Evolutionary conservation across 1,284 basidiomycete species (phyloP).

Genomic region (Psilocybe mexicana): DNA sequence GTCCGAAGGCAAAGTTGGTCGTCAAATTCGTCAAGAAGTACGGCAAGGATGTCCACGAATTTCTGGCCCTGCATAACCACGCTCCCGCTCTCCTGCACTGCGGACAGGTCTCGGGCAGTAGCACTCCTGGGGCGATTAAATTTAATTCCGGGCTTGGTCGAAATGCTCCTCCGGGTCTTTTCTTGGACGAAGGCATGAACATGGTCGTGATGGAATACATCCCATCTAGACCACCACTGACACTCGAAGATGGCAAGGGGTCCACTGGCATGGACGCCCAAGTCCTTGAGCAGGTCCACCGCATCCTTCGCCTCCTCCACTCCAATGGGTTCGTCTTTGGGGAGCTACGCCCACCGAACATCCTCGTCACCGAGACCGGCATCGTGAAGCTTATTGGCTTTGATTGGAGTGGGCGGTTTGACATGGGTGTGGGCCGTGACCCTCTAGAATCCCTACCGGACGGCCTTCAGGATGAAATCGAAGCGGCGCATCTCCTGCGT

Average conservation of each 20-base stretch:
- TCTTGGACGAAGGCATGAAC: conserved; percentile 6
- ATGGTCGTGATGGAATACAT: conserved; percentile 23
- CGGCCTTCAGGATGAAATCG: neutral
- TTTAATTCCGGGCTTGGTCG: conserved; percentile 1
- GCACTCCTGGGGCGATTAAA: too few species aligned
- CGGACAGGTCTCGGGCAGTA: conserved; percentile 5
- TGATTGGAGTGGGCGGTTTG: conserved; percentile 11
- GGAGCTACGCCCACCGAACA: conserved; percentile 15
- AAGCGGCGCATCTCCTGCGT: neutral
- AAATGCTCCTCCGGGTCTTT: conserved; percentile 5
- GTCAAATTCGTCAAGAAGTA: conserved; percentile 23
- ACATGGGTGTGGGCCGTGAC: conserved; percentile 1
- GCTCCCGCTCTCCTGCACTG: conserved; percentile 13
- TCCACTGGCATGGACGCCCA: neutral
- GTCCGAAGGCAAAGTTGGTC: conserved; percentile 7
- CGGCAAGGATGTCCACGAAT: conserved; percentile 9
- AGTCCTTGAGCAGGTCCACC: conserved; percentile 9
- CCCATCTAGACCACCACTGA: conserved; percentile 1
- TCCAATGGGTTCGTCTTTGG: conserved; percentile 16
- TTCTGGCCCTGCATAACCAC: neutral
- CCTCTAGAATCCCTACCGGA: neutral
- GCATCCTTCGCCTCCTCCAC: conserved; percentile 8
- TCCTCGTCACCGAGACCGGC: conserved; percentile 6
- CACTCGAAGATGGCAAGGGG: too few species aligned
- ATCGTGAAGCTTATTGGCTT: conserved; percentile 18